These are phyloP conservation scores for Termitomyces sp. DNA, from an alignment of 768 basidiomycete species.

Conservation along the genomic window DNA sequence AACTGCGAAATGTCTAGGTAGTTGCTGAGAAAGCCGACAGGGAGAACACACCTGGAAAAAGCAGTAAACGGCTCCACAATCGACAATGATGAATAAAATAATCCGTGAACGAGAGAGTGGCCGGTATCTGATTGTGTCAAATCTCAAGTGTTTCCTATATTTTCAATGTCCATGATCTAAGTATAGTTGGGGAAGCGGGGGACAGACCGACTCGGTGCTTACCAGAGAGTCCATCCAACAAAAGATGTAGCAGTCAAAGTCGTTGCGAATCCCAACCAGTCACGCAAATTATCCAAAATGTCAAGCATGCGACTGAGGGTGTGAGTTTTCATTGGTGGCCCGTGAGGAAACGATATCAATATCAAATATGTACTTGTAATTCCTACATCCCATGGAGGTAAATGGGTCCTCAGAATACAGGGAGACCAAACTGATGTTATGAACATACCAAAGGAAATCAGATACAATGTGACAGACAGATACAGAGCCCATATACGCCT, in stretches of 20 bases:
- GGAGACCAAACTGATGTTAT: too few species aligned
- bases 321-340: background rate
- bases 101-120: background rate
- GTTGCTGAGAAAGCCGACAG: too few species aligned
- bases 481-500: background rate
- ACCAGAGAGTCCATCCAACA: background rate
- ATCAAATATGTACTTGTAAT: background rate
- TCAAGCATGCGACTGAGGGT: background rate
- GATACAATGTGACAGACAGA: background rate
- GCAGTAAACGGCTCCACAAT: background rate
- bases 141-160: background rate
- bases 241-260: background rate
- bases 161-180: too few species aligned
- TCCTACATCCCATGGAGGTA: too few species aligned
- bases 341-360: background rate
- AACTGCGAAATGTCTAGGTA: background rate
- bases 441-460: background rate
- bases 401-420: too few species aligned
- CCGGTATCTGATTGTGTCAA: background rate
- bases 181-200: background rate
- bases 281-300: background rate
- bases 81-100: background rate
- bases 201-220: background rate
- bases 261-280: background rate
- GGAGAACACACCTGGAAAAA: background rate